Evolutionary conservation across 352 stramenopile species (phyloP).

Genomic region (Discostella stelligera): DNA sequence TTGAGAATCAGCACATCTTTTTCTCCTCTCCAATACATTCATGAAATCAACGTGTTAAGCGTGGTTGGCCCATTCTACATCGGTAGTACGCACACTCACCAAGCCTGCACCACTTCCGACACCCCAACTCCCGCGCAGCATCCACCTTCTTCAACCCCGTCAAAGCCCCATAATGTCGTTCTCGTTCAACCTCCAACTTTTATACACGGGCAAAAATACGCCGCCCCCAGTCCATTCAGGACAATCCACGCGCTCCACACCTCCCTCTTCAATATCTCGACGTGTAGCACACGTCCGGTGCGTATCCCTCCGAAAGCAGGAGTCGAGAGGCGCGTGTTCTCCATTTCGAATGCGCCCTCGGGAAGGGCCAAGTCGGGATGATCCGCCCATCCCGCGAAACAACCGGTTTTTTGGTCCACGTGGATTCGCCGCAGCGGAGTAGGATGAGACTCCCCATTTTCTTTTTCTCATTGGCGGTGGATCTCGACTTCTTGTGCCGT

Average conservation of each 20-base stretch:
- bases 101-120: constrained; percentile 89
- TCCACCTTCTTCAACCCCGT: constrained; percentile 88
- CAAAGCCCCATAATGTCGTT: constrained; percentile 87
- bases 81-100: constrained; percentile 68
- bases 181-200: constrained; percentile 91
- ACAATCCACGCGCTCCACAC: constrained; percentile 91
- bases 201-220: constrained; percentile 84
- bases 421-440: constrained; percentile 53
- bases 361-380: constrained; percentile 53
- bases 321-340: constrained; percentile 54
- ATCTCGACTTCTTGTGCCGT: too few species aligned
- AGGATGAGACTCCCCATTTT: constrained; percentile 63
- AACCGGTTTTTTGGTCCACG: constrained; percentile 57
- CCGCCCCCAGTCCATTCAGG: constrained; percentile 84
- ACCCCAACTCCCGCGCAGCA: constrained; percentile 86
- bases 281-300: constrained; percentile 91
- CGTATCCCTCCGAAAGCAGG: constrained; percentile 86
- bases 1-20: too few species aligned
- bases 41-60: neutral
- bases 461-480: neutral
- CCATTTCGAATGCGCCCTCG: constrained; percentile 49
- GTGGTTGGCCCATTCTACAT: neutral
- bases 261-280: constrained; percentile 90
- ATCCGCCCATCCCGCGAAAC: constrained; percentile 71
- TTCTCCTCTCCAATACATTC: too few species aligned